phyloP scores from a whole-genome alignment of 176 grass and related monocot genomes.

The Oryza glaberrima region DNA sequence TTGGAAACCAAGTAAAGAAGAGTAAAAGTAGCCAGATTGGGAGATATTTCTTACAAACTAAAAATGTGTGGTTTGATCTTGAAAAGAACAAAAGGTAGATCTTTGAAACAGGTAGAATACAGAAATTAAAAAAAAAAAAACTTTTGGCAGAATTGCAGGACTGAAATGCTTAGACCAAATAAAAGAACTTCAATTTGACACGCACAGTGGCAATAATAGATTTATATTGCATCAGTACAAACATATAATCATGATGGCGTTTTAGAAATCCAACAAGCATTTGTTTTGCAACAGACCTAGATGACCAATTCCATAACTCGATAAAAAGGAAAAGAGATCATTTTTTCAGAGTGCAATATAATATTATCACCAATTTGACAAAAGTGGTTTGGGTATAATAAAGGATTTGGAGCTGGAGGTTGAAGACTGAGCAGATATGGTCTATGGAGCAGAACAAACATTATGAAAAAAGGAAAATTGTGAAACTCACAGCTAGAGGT shows the following conservation, averaged over 20 bases:
- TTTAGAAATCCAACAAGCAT: not conserved
- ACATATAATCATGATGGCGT: not conserved
- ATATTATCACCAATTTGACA: not conserved
- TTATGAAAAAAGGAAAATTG: conserved; percentile 7
- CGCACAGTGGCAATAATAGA: not conserved
- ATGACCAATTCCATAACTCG: not conserved
- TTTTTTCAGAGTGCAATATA: not conserved
- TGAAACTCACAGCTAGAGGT: conserved; percentile 92
- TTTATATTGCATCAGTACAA: conserved; percentile 27
- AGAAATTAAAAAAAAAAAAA: not conserved
- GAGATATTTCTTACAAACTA: conserved; percentile 15
- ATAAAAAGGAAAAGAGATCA: not conserved
- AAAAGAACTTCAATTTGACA: conserved; percentile 1
- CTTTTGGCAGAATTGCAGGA: not conserved
- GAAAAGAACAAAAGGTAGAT: not conserved
- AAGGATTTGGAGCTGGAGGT: not conserved
- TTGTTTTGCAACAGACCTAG: conserved; percentile 16
- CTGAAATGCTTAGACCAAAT: conserved; percentile 20
- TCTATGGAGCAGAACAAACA: conserved; percentile 2
- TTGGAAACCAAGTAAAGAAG: conserved; percentile 39
- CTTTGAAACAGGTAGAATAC: not conserved
- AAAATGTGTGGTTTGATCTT: not conserved
- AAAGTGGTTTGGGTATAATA: not conserved
- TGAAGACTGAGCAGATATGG: conserved; percentile 11
- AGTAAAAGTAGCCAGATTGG: not conserved